Conservation (phyloP, 345 rosid species). For the Camelina sativa region DNA sequence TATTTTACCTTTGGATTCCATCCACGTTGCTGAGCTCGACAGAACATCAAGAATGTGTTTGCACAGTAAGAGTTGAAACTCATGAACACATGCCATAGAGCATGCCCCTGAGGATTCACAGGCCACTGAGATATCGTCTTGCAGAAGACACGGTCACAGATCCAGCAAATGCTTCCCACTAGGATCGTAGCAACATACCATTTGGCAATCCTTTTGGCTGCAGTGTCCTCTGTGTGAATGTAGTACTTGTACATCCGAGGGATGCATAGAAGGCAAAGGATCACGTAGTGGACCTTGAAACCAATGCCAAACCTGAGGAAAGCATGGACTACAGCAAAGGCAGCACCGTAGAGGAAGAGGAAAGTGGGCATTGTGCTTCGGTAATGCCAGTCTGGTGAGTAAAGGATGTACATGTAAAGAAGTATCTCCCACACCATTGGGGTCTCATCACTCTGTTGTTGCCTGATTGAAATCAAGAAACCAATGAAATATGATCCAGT, state of each 20-base stretch:
- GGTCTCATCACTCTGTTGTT: conserved; percentile 96
- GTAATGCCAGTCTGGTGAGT: conserved; percentile 99
- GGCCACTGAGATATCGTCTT: conserved; percentile 60
- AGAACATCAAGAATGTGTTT: conserved; percentile 95
- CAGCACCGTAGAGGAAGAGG: conserved; percentile 85
- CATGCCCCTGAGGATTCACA: conserved; percentile 91
- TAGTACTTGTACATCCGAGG: conserved; percentile 98
- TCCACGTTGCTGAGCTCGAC: conserved; percentile 82
- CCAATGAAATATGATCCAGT: not conserved
- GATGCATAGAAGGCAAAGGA: conserved; percentile 81
- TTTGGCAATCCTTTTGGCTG: conserved; percentile 78
- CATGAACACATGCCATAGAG: conserved; percentile 89
- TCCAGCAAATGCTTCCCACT: conserved; percentile 73
- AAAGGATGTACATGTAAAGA: conserved; percentile 87
- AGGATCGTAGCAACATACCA: conserved; percentile 64
- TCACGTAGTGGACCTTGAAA: conserved; percentile 83
- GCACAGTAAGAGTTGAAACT: conserved; percentile 88
- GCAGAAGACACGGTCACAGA: conserved; percentile 71
- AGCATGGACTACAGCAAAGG: conserved; percentile 76
- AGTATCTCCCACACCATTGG: conserved; percentile 99
- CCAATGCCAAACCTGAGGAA: conserved; percentile 67
- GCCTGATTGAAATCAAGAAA: conserved; percentile 52
- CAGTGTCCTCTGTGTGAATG: conserved; percentile 68
- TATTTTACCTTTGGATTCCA: conserved; percentile 76
- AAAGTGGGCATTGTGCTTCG: conserved; percentile 94